phyloP scores from a whole-genome alignment of 768 basidiomycete species.

The Calocybe indica region DNA sequence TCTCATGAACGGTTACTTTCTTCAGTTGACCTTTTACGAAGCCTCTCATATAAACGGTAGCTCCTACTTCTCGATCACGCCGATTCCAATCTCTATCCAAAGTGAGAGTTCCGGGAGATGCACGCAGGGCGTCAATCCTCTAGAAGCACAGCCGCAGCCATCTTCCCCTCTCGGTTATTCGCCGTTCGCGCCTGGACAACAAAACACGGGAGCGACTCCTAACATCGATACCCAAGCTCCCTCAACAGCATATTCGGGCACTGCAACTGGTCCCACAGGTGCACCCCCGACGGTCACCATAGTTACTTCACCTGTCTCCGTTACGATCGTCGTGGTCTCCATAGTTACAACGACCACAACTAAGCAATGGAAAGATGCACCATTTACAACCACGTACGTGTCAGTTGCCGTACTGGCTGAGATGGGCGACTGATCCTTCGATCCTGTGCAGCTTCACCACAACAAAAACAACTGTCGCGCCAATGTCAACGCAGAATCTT shows the following conservation, averaged over 20 bases:
- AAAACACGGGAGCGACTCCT: neutral
- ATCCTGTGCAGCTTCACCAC: too few species aligned
- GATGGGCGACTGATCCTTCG: too few species aligned
- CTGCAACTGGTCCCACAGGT: neutral
- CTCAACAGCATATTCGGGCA: neutral
- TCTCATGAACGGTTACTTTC: neutral
- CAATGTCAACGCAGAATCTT: too few species aligned
- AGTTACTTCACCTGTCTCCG: too few species aligned
- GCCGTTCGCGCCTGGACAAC: constrained; percentile 19
- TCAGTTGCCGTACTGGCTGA: too few species aligned
- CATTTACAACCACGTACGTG: too few species aligned
- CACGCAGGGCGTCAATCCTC: constrained; percentile 12
- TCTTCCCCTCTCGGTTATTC: constrained; percentile 24
- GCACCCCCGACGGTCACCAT: too few species aligned
- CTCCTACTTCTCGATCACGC: constrained; percentile 33
- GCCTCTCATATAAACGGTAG: constrained; percentile 24
- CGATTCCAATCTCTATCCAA: constrained; percentile 28
- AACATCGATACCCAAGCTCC: neutral
- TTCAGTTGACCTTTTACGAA: constrained; percentile 43
- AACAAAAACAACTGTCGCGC: too few species aligned
- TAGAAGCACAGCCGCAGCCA: constrained; percentile 27
- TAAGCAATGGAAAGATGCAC: too few species aligned
- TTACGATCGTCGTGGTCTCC: too few species aligned
- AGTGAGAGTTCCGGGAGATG: constrained; percentile 22
- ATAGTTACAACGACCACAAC: too few species aligned